Conservation (phyloP, 1,284 basidiomycete species). For the Tylopilus orsonianus region DNA sequence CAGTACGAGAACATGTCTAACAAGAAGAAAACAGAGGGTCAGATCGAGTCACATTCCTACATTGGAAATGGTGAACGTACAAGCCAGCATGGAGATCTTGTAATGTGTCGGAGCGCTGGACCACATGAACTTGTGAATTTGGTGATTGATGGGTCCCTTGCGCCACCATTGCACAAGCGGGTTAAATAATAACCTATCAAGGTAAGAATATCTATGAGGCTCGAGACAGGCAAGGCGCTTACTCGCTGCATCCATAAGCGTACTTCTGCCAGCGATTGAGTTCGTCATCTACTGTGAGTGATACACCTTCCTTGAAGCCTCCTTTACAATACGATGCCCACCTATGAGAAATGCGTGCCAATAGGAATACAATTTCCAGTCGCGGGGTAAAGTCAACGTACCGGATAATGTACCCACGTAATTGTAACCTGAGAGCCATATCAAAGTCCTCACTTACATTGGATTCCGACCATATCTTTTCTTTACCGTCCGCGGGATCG, state of each 20-base stretch:
- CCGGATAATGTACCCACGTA: constrained; percentile 27
- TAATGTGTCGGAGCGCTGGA: constrained; percentile 76
- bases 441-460: constrained; percentile 90
- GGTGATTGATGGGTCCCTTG: constrained; percentile 74
- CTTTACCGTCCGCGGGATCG: constrained; percentile 53
- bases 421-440: constrained; percentile 69
- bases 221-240: constrained; percentile 3
- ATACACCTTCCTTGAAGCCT: constrained; percentile 86
- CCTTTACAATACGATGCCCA: constrained; percentile 84
- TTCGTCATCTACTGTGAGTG: constrained; percentile 78
- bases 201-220: constrained; percentile 14
- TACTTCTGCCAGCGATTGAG: constrained; percentile 88
- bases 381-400: background rate
- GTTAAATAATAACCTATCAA: constrained; percentile 76
- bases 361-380: constrained; percentile 5
- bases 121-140: constrained; percentile 79
- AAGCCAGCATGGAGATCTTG: constrained; percentile 76
- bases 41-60: constrained; percentile 4
- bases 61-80: constrained; percentile 48
- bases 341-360: constrained; percentile 1
- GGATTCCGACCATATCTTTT: constrained; percentile 82
- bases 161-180: constrained; percentile 72
- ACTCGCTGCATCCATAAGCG: constrained; percentile 55
- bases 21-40: constrained; percentile 19
- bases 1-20: constrained; percentile 86